Evolutionary conservation across 257 asterid genomes (phyloP), one percentile per base, ranked within the genome.

Genomic region (Gardenia jasminoides): DNA sequence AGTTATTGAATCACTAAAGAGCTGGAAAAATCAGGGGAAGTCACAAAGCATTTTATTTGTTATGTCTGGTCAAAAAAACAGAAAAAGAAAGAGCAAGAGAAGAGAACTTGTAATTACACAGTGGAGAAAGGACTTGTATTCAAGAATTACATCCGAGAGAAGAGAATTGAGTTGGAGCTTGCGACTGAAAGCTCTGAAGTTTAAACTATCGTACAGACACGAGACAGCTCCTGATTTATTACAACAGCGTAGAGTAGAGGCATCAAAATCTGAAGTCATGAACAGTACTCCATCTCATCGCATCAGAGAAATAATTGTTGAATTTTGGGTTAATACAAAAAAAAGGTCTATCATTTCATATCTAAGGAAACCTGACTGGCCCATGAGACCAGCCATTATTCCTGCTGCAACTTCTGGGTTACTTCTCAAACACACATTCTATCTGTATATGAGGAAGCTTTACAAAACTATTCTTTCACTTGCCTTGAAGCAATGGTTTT

Each of bases 381-480:
- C 41, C 61, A 47, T 17, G 54, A 44, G 8, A 20, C 67, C 77
- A 52, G 5, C 30, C 77, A 73, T 52, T 74, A 20, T 74, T 52
- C 65, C 65, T 47, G 75, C 76, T 50, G 33, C 68, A 54, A 33
- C 68, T 72, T 58, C 8, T 47, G 41, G 81, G 80, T 72, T 80
- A 76, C 86, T 79, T 76, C 81, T 48, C 56, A 76, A 70, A 30
- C 65, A 79, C 79, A 75, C 56, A 16, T 16, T 71, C 41, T 67
- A 36, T 75, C 28, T 52, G 46, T 16, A 44, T 15, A 1, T n/a
- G 5, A 46, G 10, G 17, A 44, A 16, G 36, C 39, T 33, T 22
- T 33, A 26, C n/a, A 75, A 78, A 26, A 74, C 43, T 67, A 78
- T 69, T 82, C 80, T 76, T 79, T 76, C 70, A 80, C 64, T 69